Base-by-base conservation (phyloP, 169 alveolate species). In the Theileria annulata region DNA sequence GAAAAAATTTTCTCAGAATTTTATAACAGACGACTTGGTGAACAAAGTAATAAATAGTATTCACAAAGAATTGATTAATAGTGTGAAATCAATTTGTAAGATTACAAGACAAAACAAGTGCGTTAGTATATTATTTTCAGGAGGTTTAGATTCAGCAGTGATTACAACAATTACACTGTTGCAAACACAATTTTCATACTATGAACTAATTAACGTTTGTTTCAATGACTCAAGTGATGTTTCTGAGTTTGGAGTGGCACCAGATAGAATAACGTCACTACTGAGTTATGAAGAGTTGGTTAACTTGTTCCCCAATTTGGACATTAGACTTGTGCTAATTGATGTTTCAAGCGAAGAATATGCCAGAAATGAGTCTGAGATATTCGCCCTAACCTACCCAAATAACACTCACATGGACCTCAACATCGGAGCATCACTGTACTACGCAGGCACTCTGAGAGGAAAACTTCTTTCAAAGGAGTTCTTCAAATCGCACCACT, bases 61-160 rank as follows among this genome's bases (percentile, higher is more conserved):
- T 2, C 10, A 54, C 37, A 33, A 64, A 33, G 79, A 63, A 28
- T 17, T 80, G 27, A 21, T 58, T 28, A n/a, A 21, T 6, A 70
- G 76, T n/a, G 79, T 80, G 28, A 62, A 10, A 54, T 49, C 54
- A 21, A 23, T 62, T 1, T 80, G 88, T 30, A 28, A 27, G 12
- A n/a, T 19, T 5, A 3, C 79, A 30, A 56, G 37, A 2, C 33
- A 28, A 47, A 15, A 74, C 15, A 77, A 80, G 8, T 35, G 84
- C 30, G 87, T 76, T 42, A 78, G 15, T 9, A 71, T 89, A 10
- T 71, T 89, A 35, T 89, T 85, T 68, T 89, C 94, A 3, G 94
- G 94, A 19, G 90, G 94, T 27, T 68, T 89, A 15, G 94, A 89
- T 54, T 89, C 94, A n/a, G 79, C 91, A 13, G 23, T 89, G 15